A percentile compares a stretch with the other conserved stretches of the same genome.
These are phyloP conservation scores for Talaromyces ruber DNA, from an alignment of 495 filamentous ascomycete genomes.

Conservation along the genomic window DNA sequence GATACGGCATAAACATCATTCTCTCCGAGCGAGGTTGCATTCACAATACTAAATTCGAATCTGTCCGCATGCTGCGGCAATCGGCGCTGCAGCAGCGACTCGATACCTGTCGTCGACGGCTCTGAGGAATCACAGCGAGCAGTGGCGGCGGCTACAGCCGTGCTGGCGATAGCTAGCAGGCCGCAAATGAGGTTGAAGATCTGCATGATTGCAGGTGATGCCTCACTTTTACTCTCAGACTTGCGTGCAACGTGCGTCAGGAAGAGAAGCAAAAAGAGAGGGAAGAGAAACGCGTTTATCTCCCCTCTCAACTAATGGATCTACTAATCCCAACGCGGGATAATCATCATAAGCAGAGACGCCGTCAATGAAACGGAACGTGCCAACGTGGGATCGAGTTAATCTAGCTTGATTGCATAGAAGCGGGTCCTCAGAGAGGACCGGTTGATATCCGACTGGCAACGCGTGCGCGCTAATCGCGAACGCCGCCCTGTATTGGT, in stretches of 20 bases:
- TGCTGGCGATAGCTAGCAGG: background rate
- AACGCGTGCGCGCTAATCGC: too few species aligned
- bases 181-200: background rate
- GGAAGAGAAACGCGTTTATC: background rate
- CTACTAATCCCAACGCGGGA: background rate
- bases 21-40: conserved; percentile 8
- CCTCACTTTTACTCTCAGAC: background rate
- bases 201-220: background rate
- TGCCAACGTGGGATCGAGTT: background rate
- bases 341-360: background rate
- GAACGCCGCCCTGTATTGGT: too few species aligned
- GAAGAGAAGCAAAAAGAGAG: background rate
- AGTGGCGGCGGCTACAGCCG: background rate
- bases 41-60: conserved; percentile 30
- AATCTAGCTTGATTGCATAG: background rate
- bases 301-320: background rate
- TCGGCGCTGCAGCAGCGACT: conserved; percentile 36
- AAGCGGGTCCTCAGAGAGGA: background rate
- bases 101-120: conserved; percentile 30
- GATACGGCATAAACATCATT: conserved; percentile 34
- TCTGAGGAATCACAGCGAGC: background rate
- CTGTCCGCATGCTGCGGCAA: conserved; percentile 31
- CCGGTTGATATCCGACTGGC: too few species aligned
- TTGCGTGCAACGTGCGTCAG: background rate
- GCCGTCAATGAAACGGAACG: background rate